phyloP scores from a whole-genome alignment of 1,284 basidiomycete genomes.

The Ustilago cynodontis region DNA sequence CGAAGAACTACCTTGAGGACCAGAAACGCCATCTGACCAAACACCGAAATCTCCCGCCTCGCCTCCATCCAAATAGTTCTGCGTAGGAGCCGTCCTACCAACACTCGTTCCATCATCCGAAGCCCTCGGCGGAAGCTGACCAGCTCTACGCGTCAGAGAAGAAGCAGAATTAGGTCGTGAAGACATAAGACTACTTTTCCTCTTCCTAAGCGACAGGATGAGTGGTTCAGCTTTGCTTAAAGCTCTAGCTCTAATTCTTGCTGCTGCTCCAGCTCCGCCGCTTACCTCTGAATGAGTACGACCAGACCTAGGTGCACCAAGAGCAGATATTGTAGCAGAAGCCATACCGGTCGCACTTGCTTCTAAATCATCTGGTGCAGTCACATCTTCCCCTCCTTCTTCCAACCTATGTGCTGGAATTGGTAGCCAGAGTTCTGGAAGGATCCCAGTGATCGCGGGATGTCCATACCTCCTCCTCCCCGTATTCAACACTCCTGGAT shows the following conservation, averaged over 20 bases:
- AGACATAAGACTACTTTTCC: constrained; percentile 40
- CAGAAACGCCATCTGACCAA: constrained; percentile 38
- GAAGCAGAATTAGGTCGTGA: constrained; percentile 8
- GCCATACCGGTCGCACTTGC: constrained; percentile 17
- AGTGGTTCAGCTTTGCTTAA: constrained; percentile 47
- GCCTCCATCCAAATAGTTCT: not conserved
- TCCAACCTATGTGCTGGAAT: constrained; percentile 29
- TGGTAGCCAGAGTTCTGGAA: constrained; percentile 66
- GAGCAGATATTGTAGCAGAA: constrained; percentile 23
- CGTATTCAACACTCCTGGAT: constrained; percentile 61
- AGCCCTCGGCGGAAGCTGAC: not conserved
- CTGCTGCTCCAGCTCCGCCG: constrained; percentile 5
- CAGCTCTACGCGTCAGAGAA: not conserved
- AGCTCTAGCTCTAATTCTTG: constrained; percentile 20
- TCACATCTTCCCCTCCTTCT: constrained; percentile 33
- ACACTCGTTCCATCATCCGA: constrained; percentile 8
- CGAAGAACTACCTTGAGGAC: constrained; percentile 31
- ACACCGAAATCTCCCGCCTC: constrained; percentile 17
- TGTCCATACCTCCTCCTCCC: constrained; percentile 61
- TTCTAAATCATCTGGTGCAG: constrained; percentile 36
- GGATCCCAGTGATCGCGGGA: constrained; percentile 62
- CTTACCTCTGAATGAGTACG: not conserved
- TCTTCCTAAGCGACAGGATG: constrained; percentile 48
- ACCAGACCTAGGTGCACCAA: constrained; percentile 16
- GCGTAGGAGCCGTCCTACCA: not conserved